Evolutionary conservation across 164 flowering plant species (phyloP).

Genomic region (Chloranthus sessilifolius): DNA sequence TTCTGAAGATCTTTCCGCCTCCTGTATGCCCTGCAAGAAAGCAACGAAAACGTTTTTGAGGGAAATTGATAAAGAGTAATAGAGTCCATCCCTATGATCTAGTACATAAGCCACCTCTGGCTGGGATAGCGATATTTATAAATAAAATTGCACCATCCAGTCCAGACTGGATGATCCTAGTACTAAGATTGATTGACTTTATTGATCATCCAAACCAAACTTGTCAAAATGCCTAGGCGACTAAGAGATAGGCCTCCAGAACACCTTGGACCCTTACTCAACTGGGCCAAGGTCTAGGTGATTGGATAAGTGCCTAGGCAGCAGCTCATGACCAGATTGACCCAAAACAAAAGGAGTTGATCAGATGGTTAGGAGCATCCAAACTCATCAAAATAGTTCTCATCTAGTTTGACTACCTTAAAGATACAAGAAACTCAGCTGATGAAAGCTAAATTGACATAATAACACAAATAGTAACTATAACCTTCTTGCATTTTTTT

Average conservation of each 20-base stretch:
- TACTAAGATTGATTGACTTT: background rate
- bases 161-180: no score
- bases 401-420: background rate
- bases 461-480: background rate
- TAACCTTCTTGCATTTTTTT: no score
- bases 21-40: constrained; percentile 68
- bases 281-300: no score
- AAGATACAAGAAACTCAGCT: no score
- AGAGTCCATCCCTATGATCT: background rate
- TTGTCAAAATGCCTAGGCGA: no score
- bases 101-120: background rate
- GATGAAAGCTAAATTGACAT: background rate
- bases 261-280: no score
- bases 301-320: no score
- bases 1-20: constrained; percentile 84
- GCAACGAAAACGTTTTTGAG: background rate
- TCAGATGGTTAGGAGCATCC: background rate
- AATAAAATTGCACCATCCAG: no score
- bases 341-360: no score
- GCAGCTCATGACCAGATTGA: no score
- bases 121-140: background rate
- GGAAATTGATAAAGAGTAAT: background rate
- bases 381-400: no score
- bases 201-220: background rate
- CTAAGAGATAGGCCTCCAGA: no score